Base-by-base conservation (phyloP, 2,329 filamentous ascomycete species). In the Colletotrichum navitas region DNA sequence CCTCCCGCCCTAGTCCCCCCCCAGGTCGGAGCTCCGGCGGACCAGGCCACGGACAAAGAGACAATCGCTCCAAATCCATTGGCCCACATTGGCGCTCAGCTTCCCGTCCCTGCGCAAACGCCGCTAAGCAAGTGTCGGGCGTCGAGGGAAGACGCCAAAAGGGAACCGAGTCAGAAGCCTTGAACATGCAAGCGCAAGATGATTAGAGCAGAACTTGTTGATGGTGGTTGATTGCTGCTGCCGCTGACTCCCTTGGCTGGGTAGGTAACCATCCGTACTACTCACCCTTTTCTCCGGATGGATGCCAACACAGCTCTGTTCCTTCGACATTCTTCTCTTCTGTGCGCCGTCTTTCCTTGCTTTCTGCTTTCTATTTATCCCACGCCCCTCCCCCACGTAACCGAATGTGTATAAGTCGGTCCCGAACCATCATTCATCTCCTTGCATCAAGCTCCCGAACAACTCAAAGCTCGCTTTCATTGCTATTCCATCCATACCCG, bases 21-120 rank as follows among this genome's bases (percentile, higher is more conserved):
- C 11, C 11, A 6, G 12, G 47, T 68, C 68, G 68, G 68, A 71
- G 64, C 58, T 71, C 68, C 68, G 68, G 68, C 68, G 58, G 64
- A 51, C 67, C 54, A 69, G 2, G 52, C 47, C 26, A 66, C 66
- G 61, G 66, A 65, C 66, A 60, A 54, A 43, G 56, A 54, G 39
- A 41, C 39, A 7, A 41, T 1, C 14, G 16, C 39, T 36, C 26
- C 16, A 32, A 26, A 45, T 68, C 58, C 63, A 39, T 58, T 51
- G 64, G 58, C 68, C 68, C 68, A 45, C 56, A 36, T 39, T 63
- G 43, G 52, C 63, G 67, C 49, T 45, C 39, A 55, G 63, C 18
- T 54, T 55, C 36, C 49, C 45, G 62, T 36, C 51, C 39, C 45
- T 56, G 62, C 62, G 47, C 34, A 63, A 34, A 34, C 14, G 34